A percentile compares a stretch with the other conserved stretches of the same genome.
Evolutionary conservation across 2,329 filamentous ascomycete genomes (phyloP).

Genomic region (Drechslerella dactyloides): DNA sequence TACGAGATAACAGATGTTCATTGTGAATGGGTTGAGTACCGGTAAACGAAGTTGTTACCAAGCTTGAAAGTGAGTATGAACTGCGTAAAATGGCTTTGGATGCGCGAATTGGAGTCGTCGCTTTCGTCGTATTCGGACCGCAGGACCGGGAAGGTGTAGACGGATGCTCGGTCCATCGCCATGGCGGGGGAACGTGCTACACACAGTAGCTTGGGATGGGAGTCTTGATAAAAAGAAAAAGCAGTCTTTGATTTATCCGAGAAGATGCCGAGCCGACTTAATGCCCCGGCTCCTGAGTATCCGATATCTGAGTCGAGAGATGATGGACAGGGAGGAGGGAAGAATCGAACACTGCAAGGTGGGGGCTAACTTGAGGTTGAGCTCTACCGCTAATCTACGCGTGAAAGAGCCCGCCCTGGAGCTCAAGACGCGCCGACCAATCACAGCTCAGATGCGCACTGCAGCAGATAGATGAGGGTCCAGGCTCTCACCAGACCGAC

Average conservation of each 20-base stretch:
- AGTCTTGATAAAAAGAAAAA: neutral
- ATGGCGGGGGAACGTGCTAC: constrained; percentile 19
- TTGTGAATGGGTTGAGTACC: constrained; percentile 62
- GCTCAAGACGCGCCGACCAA: constrained; percentile 36
- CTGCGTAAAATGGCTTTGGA: constrained; percentile 80
- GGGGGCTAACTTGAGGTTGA: neutral
- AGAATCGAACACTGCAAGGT: constrained; percentile 7
- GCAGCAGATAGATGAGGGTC: neutral
- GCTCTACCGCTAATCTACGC: constrained; percentile 29
- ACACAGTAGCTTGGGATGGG: neutral
- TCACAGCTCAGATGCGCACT: constrained; percentile 18
- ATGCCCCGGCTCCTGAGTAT: neutral
- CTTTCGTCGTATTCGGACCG: constrained; percentile 70
- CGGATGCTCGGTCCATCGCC: constrained; percentile 82
- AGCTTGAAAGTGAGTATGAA: constrained; percentile 94
- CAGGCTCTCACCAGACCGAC: neutral
- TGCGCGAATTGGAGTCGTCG: constrained; percentile 72
- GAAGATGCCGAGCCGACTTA: neutral
- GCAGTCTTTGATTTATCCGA: neutral
- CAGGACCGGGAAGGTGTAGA: constrained; percentile 79
- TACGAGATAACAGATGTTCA: neutral
- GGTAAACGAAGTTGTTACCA: constrained; percentile 93
- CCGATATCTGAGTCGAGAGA: neutral
- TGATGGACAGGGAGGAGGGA: neutral
- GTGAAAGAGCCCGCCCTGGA: constrained; percentile 13